Evolutionary conservation across 2,329 filamentous ascomycete species (phyloP), one percentile per base, ranked within the genome.

Genomic region (Sclerotinia trifoliorum): DNA sequence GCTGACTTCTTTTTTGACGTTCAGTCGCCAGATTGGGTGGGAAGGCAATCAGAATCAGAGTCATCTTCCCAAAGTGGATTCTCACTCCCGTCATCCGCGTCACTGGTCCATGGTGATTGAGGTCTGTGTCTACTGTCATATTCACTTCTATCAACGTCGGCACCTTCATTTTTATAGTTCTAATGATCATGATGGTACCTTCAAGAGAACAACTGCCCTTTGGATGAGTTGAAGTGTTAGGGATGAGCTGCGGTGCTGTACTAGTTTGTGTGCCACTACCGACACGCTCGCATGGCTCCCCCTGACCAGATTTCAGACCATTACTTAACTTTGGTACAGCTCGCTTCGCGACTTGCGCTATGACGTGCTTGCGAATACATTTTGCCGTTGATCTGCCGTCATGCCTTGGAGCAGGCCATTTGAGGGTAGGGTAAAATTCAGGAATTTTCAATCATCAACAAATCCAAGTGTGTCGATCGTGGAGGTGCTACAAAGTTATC

Each of bases 321-420:
- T 61, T 35, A 19, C 21, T 21, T 17, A 32, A 39, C 2, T 24
- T 56, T 6, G 13, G n/a, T 56, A 17, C 11, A 39, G 21, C 32
- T 17, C 32, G 35, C 55, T 42, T 42, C 4, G 19, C 55, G 24
- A 39, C 44, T 51, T 51, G 46, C 29, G 51, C 58, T 10, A 49
- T 39, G 4, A 62, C 17, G 3, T 62, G 58, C 7, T 62, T 24
- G 1, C 58, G 46, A 39, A 62, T 29, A 24, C 5, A 39, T 17
- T 62, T 46, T 62, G 58, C 58, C 58, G 58, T 51, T 51, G 42
- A 51, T 62, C 46, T 11, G 29, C 21, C 8, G 29, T 51, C 58
- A 62, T 62, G 2, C 29, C 29, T 24, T 62, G 21, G 13, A 62
- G 44, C 46, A 26, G 49, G 21, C 11, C n/a, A n/a, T 32, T 46